Evolutionary conservation across 2,329 filamentous ascomycete species (phyloP), one percentile per base, ranked within the genome.

Genomic region (Stagonosporopsis tanaceti): DNA sequence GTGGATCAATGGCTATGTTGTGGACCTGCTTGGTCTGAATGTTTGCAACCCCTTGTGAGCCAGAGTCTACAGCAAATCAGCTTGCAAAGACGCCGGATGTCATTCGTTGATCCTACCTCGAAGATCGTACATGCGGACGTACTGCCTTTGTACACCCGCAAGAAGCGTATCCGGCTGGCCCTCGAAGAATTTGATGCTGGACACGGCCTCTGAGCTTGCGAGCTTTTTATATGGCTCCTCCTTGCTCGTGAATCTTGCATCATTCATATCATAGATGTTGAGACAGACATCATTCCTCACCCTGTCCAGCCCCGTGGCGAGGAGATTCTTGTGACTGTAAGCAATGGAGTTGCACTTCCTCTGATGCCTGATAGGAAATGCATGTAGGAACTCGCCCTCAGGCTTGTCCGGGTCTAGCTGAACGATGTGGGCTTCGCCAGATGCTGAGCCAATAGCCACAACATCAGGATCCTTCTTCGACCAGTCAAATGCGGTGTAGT

Each of bases 201-300:
- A 91, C 24, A 95, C 88, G n/a, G 90, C 88, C 39, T 92, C 89
- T 48, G 72, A 87, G 76, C 70, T 85, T 74, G 60, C 90, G 79
- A 75, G 87, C 83, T 70, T 84, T 75, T 71, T 85, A 76, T 70
- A 81, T 65, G 74, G 84, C 74, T 82, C 80, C 37, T 78, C 73
- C 81, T 81, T 74, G 83, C 78, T 40, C 76, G 80, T 20, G 81
- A 83, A 45, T 87, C 80, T 66, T 78, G 69, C 64, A 54, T 71
- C 85, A 65, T 85, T 89, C 52, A 93, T 83, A 73, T 96, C 91
- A 85, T 91, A 95, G 28, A 95, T 88, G 67, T 94, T 91, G 46
- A 96, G 82, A 66, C 90, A 93, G 61, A 89, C 86, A 70, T 95
- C 92, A 76, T 91, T 93, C 30, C 92, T 85, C 24, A 93, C 91